Conservation (phyloP, 73 alveolate genomes). For the Paramecium bursaria region DNA sequence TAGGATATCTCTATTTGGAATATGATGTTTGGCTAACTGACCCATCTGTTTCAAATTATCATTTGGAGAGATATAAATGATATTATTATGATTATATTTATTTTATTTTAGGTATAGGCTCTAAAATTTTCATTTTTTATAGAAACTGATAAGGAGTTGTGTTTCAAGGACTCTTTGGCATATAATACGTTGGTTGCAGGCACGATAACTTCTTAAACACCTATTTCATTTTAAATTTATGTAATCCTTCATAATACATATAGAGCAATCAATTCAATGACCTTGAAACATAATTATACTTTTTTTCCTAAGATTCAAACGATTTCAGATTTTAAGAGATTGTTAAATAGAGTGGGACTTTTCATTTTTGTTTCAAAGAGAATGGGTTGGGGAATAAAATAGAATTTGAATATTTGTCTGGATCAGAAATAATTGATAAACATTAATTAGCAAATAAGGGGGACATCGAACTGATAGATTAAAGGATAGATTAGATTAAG, state of each 20-base stretch:
- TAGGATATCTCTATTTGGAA: not conserved
- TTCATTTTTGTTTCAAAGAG: not conserved
- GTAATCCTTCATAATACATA: not conserved
- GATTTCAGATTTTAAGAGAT: too few relatives aligned
- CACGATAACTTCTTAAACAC: not conserved
- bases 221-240: not conserved
- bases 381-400: not conserved
- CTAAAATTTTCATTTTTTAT: not conserved
- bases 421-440: not conserved
- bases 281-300: not conserved
- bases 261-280: not conserved
- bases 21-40: not conserved
- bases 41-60: not conserved
- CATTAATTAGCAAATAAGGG: constrained; percentile 3
- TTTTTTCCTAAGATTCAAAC: not conserved
- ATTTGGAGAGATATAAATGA: not conserved
- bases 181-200: not conserved
- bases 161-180: not conserved
- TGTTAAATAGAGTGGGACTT: not conserved
- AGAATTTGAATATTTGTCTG: constrained; percentile 16
- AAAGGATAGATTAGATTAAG: not conserved
- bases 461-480: not conserved
- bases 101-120: not conserved
- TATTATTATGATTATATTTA: not conserved
- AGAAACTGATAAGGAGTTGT: not conserved